phyloP scores from a whole-genome alignment of 345 rosid species.

The Camelina neglecta region DNA sequence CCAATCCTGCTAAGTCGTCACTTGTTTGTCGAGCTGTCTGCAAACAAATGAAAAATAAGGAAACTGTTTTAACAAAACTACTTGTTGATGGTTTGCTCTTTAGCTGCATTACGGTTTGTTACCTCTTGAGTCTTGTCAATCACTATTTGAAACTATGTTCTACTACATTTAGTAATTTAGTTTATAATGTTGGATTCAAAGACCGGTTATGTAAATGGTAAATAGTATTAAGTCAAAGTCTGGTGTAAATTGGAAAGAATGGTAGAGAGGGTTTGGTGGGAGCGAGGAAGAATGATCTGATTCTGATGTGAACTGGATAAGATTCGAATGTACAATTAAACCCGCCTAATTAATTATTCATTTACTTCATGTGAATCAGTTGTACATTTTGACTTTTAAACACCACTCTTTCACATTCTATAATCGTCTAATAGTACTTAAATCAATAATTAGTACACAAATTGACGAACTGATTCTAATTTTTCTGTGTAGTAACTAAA shows the following conservation, averaged over 20 bases:
- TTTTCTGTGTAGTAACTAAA: neutral
- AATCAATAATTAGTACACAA: neutral
- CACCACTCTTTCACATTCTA: conserved; percentile 19
- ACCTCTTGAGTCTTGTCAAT: neutral
- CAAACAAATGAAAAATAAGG: too few relatives aligned
- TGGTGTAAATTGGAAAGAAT: conserved; percentile 23
- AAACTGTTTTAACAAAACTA: too few relatives aligned
- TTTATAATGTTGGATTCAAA: conserved; percentile 3
- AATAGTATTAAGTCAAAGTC: neutral
- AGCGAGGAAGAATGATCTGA: neutral
- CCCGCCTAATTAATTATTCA: neutral
- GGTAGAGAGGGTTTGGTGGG: conserved; percentile 7
- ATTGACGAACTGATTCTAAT: neutral
- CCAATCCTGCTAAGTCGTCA: neutral
- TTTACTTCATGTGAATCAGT: conserved; percentile 12
- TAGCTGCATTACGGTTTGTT: neutral
- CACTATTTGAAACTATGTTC: neutral
- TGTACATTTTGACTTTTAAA: conserved; percentile 30
- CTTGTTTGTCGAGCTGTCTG: neutral
- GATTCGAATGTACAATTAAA: conserved; percentile 16
- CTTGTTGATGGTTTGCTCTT: neutral
- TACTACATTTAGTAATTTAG: neutral
- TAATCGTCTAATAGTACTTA: neutral
- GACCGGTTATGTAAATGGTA: neutral
- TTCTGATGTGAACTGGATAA: conserved; percentile 11